Base-by-base conservation (phyloP, 2,329 filamentous ascomycete species). In the Dothiorella sarmentorum region DNA sequence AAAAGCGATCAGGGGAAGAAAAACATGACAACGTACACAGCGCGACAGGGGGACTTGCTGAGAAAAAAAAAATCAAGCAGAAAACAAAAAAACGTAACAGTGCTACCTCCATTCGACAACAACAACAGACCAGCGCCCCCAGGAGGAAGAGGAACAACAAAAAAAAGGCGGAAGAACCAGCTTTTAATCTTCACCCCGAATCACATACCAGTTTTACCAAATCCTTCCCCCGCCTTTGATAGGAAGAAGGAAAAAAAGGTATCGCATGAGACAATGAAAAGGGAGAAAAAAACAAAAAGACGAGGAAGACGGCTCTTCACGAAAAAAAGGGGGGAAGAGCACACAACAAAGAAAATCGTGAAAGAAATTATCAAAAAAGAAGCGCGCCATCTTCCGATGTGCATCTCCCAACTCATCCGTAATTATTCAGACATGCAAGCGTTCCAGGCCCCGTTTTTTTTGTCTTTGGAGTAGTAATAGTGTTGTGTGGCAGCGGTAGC, bases 341-440 rank as follows among this genome's bases (percentile, higher is more conserved):
- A 18, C 9, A n/a, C 4, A 24, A n/a, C 17, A 11, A 33, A 20
- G 29, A 20, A 33, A 3, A 44, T 9, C 11, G 26, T 13, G 17
- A 43, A 33, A 56, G 18, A 18, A 24, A 45, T 43, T 44, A 56
- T n/a, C 33, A 44, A 13, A 27, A 52, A 9, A 52, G 47, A 42
- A 10, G 37, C 22, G 22, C 29, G 29, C 35, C 38, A 52, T 26
- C 33, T 40, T 26, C 5, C 47, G 24, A 53, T 53, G 35, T 20
- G 15, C 29, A 33, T 40, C n/a, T n/a, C n/a, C 49, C 35, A 37
- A 29, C 49, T 40, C 33, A 42, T 53, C 49, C 49, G 24, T 40
- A 40, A 42, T 53, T 53, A 40, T 29, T 53, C 35, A 53, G 49
- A 53, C 49, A 53, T 24, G 35, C 20, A 33, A 51, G 49, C n/a